phyloP scores from a whole-genome alignment of 169 alveolate genomes.

The Cystoisospora suis region DNA sequence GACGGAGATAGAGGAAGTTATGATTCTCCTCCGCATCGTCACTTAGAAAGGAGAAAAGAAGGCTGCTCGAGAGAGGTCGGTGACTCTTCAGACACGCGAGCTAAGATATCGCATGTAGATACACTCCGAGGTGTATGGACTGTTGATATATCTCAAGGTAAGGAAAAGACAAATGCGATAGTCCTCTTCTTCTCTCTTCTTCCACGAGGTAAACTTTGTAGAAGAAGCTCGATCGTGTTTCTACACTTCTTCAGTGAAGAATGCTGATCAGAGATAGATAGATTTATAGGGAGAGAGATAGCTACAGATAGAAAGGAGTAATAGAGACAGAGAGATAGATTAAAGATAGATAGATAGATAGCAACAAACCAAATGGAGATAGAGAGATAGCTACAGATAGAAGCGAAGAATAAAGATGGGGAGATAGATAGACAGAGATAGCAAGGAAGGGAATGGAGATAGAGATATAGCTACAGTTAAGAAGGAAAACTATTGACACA shows the following conservation, averaged over 20 bases:
- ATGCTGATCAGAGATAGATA: too few relatives aligned
- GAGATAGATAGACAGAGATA: not conserved
- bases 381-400: too few relatives aligned
- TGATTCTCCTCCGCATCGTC: too few relatives aligned
- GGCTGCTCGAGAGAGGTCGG: not conserved
- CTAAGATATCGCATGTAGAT: not conserved
- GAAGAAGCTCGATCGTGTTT: not conserved
- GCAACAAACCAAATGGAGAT: too few relatives aligned
- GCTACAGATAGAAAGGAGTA: too few relatives aligned
- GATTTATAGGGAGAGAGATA: too few relatives aligned
- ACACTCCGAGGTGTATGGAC: constrained; percentile 2
- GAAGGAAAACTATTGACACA: not conserved
- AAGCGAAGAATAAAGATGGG: too few relatives aligned
- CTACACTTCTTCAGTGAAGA: not conserved
- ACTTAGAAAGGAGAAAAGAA: too few relatives aligned
- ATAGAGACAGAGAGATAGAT: not conserved
- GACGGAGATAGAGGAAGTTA: too few relatives aligned
- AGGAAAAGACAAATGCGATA: not conserved
- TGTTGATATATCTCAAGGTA: not conserved
- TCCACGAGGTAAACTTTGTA: not conserved
- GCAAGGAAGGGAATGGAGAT: not conserved
- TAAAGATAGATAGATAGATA: not conserved
- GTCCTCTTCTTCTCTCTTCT: not conserved
- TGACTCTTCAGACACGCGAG: not conserved
- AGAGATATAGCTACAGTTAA: too few relatives aligned